Evolutionary conservation across 2,329 filamentous ascomycete genomes (phyloP), one percentile per base, ranked within the genome.

Genomic region (Aspergillus spinulosporus): DNA sequence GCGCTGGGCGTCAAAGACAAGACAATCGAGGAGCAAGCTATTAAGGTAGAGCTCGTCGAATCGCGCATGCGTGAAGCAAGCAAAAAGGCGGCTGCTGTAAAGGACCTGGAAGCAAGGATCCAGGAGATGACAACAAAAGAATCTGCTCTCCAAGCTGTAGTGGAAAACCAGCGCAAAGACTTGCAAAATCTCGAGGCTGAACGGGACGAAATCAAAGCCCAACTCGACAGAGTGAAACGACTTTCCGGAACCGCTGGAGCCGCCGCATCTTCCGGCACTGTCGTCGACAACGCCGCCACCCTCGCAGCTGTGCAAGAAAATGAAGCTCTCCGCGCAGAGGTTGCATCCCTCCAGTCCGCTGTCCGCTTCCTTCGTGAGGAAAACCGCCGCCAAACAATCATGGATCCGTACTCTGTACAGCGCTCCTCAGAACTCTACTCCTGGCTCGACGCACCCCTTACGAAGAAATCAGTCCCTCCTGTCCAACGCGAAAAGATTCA

Each of bases 11-110:
- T 87, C 61, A 86, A 88, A 60, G 90, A 96, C 62, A 89, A 92
- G 70, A 87, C 88, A 36, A 84, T 96, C 51, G 92, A 95, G 72
- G 93, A 95, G 57, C 76, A 90, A 26, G 84, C 88, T n/a, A 88
- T 97, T 64, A 92, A 94, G 73, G 96, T 97, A 64, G 93, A 97
- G 74, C 90, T 94, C 42, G 85, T 97, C 37, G 90, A 96, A 72
- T 89, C 90, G 5, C 83, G 90, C 56, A 92, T 94, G 87, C 86
- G 87, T 56, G 92, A 95, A 68, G 89, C 90, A 4, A 85, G 86
- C 62, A 86, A 88, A 69, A 92, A 93, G 74, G 85, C 89, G 11
- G 84, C 72, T 2, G 69, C 73, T 57, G 73, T 75, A 15, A 77
- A 77, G 59, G 74, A 77, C 5, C 69, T 78, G 31, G 75, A 78